Conservation (phyloP, 2,329 filamentous ascomycete species). For the Aspergillus sp. region DNA sequence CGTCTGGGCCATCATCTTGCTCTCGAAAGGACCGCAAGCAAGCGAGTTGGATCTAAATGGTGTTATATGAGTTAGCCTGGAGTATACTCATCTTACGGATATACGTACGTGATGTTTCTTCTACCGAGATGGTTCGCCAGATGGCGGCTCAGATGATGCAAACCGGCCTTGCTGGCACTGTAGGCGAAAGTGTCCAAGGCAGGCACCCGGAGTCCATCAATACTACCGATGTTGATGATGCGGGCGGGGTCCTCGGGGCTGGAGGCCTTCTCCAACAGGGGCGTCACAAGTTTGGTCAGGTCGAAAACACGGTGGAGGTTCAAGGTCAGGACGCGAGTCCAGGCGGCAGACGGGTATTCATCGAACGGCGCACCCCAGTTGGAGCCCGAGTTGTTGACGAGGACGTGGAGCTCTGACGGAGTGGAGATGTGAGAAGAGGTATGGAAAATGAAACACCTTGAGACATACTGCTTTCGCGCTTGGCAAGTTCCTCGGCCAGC, state of each 20-base stretch:
- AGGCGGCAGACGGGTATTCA: conserved; percentile 57
- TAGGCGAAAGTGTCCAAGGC: conserved; percentile 54
- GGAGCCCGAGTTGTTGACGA: conserved; percentile 55
- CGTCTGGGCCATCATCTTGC: conserved; percentile 56
- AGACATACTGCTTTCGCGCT: conserved; percentile 56
- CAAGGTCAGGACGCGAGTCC: conserved; percentile 57
- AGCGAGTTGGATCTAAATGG: conserved; percentile 60
- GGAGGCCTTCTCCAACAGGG: conserved; percentile 47
- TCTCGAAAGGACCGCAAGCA: conserved; percentile 66
- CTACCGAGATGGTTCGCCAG: conserved; percentile 52
- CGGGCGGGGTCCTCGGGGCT: conserved; percentile 44
- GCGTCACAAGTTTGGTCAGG: conserved; percentile 47
- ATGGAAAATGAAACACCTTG: neutral
- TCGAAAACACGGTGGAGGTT: conserved; percentile 57
- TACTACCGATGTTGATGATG: conserved; percentile 55
- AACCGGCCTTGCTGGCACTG: conserved; percentile 53
- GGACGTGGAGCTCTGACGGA: conserved; percentile 44
- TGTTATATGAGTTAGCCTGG: conserved; percentile 37
- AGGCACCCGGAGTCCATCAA: conserved; percentile 55
- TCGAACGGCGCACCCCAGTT: conserved; percentile 59
- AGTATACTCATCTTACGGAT: neutral
- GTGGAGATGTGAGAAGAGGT: neutral
- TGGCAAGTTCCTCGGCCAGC: conserved; percentile 49
- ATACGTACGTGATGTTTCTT: conserved; percentile 53
- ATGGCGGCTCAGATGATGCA: conserved; percentile 54